phyloP scores from a whole-genome alignment of 371 early-diverging fungal species.

The Rhizopus sp. region DNA sequence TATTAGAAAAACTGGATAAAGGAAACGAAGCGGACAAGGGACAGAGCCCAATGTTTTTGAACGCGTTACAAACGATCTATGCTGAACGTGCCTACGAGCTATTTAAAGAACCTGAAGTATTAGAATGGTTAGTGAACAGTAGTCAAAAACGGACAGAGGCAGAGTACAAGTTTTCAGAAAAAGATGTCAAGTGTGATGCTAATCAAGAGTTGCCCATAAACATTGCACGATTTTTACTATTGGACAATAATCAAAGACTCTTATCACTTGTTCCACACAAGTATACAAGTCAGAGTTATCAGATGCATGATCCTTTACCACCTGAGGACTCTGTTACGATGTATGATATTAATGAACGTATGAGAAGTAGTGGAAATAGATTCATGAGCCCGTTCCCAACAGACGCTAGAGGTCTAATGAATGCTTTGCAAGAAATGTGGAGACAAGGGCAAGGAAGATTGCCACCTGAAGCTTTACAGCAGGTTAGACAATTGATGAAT shows the following conservation, averaged over 20 bases:
- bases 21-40: conserved; percentile 4
- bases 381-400: conserved; percentile 6
- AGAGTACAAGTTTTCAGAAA: neutral
- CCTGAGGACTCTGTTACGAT: conserved; percentile 59
- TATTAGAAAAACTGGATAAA: conserved; percentile 42
- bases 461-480: conserved; percentile 14
- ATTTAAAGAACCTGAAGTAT: conserved; percentile 77
- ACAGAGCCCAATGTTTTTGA: neutral
- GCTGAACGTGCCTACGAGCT: conserved; percentile 62
- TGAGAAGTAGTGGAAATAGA: conserved; percentile 11
- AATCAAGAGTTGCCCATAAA: conserved; percentile 53
- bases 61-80: conserved; percentile 12
- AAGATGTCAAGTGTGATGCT: conserved; percentile 1
- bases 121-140: conserved; percentile 48
- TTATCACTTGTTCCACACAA: conserved; percentile 58
- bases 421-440: conserved; percentile 22
- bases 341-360: conserved; percentile 43
- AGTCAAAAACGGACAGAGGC: neutral
- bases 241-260: conserved; percentile 63
- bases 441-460: conserved; percentile 16
- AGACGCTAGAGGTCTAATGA: conserved; percentile 19
- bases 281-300: conserved; percentile 55
- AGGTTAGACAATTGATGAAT: conserved; percentile 29
- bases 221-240: conserved; percentile 73
- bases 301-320: conserved; percentile 79